Base-by-base conservation (phyloP, 148 eudicot genomes). In the Diospyros kaki region DNA sequence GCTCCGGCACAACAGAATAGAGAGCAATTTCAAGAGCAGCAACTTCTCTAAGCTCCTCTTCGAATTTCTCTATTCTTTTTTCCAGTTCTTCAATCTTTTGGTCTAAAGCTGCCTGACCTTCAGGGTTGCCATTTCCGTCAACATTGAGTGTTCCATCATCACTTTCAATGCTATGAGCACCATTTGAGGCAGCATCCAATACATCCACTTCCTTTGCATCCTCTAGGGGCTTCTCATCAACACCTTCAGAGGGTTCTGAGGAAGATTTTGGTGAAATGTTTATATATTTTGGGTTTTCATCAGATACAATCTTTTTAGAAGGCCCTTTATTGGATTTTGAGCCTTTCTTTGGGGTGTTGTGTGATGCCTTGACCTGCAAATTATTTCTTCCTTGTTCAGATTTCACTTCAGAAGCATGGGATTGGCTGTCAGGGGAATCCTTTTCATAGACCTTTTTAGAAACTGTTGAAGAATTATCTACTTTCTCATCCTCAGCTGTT, bases 21-120 rank as follows among this genome's bases (percentile, higher is more conserved):
- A 93, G 88, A 0, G 94, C 84, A 50, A 91, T 77, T 86, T 93
- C 98, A 64, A 93, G 88, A 77, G 97, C 93, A 62, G 98, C 98
- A 69, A 91, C 98, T 83, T 88, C 94, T 71, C 94, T 88, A 9
- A 93, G 82, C 83, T 93, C 98, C 65, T 85, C 91, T 70, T 93
- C 94, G 55, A 93, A 87, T 81, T 86, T 84, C 77, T 82, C 89
- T 76, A 93, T 81, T 81, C 89, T 88, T 52, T 15, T 76, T 83
- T 88, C 90, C 94, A 93, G 79, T 53, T 82, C 81, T 73, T 76
- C 84, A 79, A 87, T 81, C 82, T 83, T 89, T 43, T 75, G 76
- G 71, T 84, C 83, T 71, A 79, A 72, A 52, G 78, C 89, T 58
- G 78, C 81, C 65, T 64, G 76, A 46, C 78, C 80, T 40, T 79